Conservation (phyloP, 768 basidiomycete species). For the Mrakia frigida region DNA sequence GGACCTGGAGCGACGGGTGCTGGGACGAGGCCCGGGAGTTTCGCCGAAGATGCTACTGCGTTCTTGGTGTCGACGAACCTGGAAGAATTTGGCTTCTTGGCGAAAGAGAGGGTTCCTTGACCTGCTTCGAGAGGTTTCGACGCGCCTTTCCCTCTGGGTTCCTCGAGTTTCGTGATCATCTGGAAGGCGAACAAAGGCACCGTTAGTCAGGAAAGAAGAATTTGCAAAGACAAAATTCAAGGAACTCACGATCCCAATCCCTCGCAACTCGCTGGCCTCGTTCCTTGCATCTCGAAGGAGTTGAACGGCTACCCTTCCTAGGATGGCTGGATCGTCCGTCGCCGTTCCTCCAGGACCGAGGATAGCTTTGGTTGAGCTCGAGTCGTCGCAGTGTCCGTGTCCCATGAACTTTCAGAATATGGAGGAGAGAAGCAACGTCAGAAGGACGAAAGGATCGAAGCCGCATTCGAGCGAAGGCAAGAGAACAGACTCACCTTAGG, state of each 20-base stretch:
- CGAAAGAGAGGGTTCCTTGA: constrained; percentile 19
- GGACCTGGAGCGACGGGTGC: neutral
- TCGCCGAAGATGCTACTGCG: neutral
- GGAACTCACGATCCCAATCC: constrained; percentile 24
- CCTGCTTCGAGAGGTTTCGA: constrained; percentile 19
- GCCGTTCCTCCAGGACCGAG: constrained; percentile 61
- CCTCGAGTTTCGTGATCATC: constrained; percentile 31
- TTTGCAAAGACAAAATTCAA: neutral
- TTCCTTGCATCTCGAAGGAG: neutral
- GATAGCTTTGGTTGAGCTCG: constrained; percentile 64
- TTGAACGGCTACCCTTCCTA: constrained; percentile 72
- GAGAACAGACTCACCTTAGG: constrained; percentile 62
- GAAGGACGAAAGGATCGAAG: neutral
- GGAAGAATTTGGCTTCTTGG: neutral
- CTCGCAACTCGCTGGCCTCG: constrained; percentile 18
- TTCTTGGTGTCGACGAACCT: neutral
- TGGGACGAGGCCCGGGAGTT: neutral
- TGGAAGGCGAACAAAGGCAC: neutral
- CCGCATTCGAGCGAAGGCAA: neutral
- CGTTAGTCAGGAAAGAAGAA: neutral
- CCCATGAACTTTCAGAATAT: constrained; percentile 66
- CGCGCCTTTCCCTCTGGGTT: neutral
- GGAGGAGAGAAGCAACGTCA: neutral
- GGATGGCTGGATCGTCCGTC: constrained; percentile 64
- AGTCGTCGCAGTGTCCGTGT: constrained; percentile 74